phyloP scores from a whole-genome alignment of 1,284 basidiomycete genomes.

The Limonomyces culmigenus region DNA sequence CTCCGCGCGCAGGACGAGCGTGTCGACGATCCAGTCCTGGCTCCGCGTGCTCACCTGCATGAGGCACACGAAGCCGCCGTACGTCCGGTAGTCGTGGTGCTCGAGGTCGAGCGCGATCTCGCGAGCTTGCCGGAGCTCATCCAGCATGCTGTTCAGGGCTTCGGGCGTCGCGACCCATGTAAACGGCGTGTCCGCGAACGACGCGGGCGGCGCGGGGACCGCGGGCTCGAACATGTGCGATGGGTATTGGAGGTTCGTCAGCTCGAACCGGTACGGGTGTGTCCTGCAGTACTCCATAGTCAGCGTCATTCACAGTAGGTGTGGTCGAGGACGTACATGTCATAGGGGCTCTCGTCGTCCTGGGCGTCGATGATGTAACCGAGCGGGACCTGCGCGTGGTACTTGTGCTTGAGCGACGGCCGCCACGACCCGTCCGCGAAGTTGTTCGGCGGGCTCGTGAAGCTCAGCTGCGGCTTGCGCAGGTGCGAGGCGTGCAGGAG shows the following conservation, averaged over 20 bases:
- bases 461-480: constrained; percentile 65
- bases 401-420: constrained; percentile 53
- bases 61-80: constrained; percentile 78
- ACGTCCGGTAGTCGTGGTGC: constrained; percentile 79
- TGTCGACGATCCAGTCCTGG: constrained; percentile 80
- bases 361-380: constrained; percentile 35
- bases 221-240: constrained; percentile 41
- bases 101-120: constrained; percentile 94
- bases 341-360: too few species aligned
- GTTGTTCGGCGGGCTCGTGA: constrained; percentile 45
- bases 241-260: constrained; percentile 58
- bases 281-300: too few species aligned
- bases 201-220: constrained; percentile 27
- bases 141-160: constrained; percentile 46
- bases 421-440: constrained; percentile 34
- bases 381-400: constrained; percentile 65
- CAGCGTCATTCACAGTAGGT: too few species aligned
- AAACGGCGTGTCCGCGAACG: constrained; percentile 59
- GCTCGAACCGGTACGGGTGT: constrained; percentile 80
- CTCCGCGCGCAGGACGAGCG: constrained; percentile 63
- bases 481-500: constrained; percentile 57
- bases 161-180: constrained; percentile 53
- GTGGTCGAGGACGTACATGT: too few species aligned
- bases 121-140: constrained; percentile 39
- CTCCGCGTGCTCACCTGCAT: constrained; percentile 86